Percentiles rank a stretch among this genome's conserved stretches.
Evolutionary conservation across 768 basidiomycete genomes (phyloP).

Genomic region (Holtermannia corniformis): DNA sequence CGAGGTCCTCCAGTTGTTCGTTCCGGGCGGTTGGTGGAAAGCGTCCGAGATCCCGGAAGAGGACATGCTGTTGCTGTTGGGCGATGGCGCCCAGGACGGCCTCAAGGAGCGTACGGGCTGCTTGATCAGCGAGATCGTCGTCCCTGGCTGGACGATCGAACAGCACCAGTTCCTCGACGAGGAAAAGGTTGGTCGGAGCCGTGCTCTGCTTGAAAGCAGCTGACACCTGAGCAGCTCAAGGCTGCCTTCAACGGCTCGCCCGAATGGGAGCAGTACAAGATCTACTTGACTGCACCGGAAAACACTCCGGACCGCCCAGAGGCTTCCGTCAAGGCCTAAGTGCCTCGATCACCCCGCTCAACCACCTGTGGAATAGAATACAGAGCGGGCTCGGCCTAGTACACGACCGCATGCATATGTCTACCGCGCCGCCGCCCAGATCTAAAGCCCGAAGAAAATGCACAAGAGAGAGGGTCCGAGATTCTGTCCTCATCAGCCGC

Average conservation of each 20-base stretch:
- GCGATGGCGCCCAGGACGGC: conserved; percentile 3
- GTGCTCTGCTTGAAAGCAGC: background rate
- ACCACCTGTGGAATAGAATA: too few relatives aligned
- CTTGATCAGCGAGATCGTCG: conserved; percentile 55
- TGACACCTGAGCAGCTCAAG: conserved; percentile 9
- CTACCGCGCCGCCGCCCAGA: too few relatives aligned
- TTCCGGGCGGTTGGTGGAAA: conserved; percentile 42
- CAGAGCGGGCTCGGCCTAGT: too few relatives aligned
- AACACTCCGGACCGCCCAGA: too few relatives aligned
- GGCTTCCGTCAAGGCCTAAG: too few relatives aligned
- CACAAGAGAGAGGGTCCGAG: too few relatives aligned
- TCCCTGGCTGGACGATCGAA: conserved; percentile 44
- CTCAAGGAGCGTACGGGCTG: conserved; percentile 44
- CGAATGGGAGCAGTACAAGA: conserved; percentile 19
- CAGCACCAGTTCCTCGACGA: conserved; percentile 29
- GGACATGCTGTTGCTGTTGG: conserved; percentile 22
- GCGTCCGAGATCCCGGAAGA: conserved; percentile 40
- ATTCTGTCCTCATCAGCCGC: too few relatives aligned
- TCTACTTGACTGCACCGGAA: conserved; percentile 14
- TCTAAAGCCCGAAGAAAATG: too few relatives aligned
- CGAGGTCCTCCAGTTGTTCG: conserved; percentile 47
- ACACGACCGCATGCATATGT: too few relatives aligned
- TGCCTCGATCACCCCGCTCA: conserved; percentile 15
- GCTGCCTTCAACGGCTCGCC: conserved; percentile 11
- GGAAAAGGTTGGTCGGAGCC: conserved; percentile 21